Evolutionary conservation across 768 basidiomycete species (phyloP).

Genomic region (Mycena pura): DNA sequence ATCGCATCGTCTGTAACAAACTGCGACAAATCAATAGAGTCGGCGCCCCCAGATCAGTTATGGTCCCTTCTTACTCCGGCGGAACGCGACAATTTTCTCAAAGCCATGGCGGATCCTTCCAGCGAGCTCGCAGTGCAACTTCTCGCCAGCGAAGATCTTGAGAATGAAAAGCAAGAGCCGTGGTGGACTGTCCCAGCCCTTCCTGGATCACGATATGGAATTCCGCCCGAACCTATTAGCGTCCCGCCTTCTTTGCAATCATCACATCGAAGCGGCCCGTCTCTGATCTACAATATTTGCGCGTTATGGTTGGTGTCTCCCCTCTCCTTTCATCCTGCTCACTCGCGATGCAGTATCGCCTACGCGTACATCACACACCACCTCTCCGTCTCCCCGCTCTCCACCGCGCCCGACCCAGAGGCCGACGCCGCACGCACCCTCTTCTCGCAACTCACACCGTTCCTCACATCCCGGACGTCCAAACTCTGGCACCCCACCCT

Average conservation of each 20-base stretch:
- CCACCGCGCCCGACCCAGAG: constrained; percentile 49
- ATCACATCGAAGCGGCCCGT: constrained; percentile 42
- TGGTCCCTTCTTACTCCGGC: constrained; percentile 67
- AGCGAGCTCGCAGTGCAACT: constrained; percentile 66
- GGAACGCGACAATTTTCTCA: constrained; percentile 67
- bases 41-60: constrained; percentile 59
- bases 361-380: constrained; percentile 74
- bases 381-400: constrained; percentile 65
- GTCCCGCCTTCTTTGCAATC: constrained; percentile 55
- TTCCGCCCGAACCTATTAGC: constrained; percentile 49
- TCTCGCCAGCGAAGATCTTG: constrained; percentile 62
- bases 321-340: not conserved
- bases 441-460: constrained; percentile 64
- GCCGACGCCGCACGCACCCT: constrained; percentile 52
- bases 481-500: constrained; percentile 58
- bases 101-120: constrained; percentile 64
- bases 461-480: constrained; percentile 66
- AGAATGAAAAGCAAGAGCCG: constrained; percentile 56
- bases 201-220: constrained; percentile 37
- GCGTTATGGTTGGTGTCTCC: constrained; percentile 64
- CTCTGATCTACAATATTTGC: constrained; percentile 72
- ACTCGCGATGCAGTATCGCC: constrained; percentile 55
- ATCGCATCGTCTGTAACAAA: not conserved
- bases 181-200: constrained; percentile 69
- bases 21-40: constrained; percentile 45